Base-by-base conservation (phyloP, 2,329 filamentous ascomycete genomes). In the Neonectria sp. region DNA sequence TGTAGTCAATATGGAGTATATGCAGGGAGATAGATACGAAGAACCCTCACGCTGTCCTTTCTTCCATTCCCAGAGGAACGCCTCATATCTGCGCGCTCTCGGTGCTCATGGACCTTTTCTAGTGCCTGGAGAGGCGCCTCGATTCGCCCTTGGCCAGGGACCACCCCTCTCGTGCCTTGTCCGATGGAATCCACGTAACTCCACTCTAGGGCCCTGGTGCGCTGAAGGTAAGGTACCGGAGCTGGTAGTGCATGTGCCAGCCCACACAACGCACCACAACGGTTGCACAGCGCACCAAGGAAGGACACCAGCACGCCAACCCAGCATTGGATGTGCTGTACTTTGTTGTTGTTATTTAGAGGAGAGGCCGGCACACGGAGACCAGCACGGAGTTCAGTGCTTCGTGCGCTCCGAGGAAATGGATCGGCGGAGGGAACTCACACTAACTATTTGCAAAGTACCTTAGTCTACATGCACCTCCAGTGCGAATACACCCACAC, bases 91-190 rank as follows among this genome's bases (percentile, higher is more conserved):
- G 33, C 25, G 48, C 17, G 49, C 45, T 46, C 48, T 35, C 33
- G 13, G 33, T 35, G 33, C 33, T 35, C 33, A 51, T 46, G 17
- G 45, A 35, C 31, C 45, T 60, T 33, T 58, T 40, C 37, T 52
- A 62, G 58, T 49, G 53, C 37, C 58, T 45, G 55, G 59, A 48
- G 63, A 69, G 52, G 62, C 46, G 27, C 63, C 65, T 69, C 67
- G 37, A 68, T 71, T 65, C 60, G 56, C 68, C 71, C 66, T 69
- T 48, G 37, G 31, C 45, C 71, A 72, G 68, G 71, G 65, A 74
- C 70, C 68, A 67, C 68, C 70, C 69, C 60, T 71, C 60, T 52
- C 61, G 21, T 55, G 53, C 53, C 53, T 56, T 31, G 60, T 49
- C 53, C 27, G 53, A 58, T 37, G 35, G 12, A 37, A 37, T 37